Evolutionary conservation across 495 filamentous ascomycete genomes (phyloP).

Genomic region (Lophiotrema nucula): DNA sequence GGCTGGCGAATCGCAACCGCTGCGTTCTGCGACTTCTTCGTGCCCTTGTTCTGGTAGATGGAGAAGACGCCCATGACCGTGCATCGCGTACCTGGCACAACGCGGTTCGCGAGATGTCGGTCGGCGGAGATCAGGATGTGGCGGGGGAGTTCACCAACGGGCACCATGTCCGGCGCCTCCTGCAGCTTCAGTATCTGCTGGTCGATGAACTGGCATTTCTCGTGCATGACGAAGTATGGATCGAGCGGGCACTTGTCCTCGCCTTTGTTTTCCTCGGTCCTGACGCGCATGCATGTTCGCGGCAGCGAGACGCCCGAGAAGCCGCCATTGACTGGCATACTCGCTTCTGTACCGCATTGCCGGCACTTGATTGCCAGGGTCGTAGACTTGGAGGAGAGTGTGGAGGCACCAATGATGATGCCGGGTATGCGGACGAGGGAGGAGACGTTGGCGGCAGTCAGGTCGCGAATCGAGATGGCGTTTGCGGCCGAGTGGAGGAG

Average conservation of each 20-base stretch:
- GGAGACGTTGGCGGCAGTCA: constrained; percentile 90
- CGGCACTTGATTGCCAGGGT: constrained; percentile 83
- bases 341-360: constrained; percentile 73
- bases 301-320: constrained; percentile 85
- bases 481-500: constrained; percentile 90
- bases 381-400: constrained; percentile 93
- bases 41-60: constrained; percentile 88
- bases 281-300: constrained; percentile 65
- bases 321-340: constrained; percentile 72
- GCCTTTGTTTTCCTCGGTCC: constrained; percentile 48
- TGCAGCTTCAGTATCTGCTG: constrained; percentile 98
- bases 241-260: constrained; percentile 82
- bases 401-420: constrained; percentile 96
- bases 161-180: constrained; percentile 96
- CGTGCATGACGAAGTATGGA: constrained; percentile 92
- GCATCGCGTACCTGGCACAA: constrained; percentile 92
- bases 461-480: constrained; percentile 87
- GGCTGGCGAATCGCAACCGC: constrained; percentile 95
- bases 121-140: constrained; percentile 95
- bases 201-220: constrained; percentile 93
- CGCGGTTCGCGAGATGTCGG: constrained; percentile 91
- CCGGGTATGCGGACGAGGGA: constrained; percentile 94
- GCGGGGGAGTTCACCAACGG: constrained; percentile 91
- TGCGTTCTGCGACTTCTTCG: constrained; percentile 67
- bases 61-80: constrained; percentile 97